phyloP scores from a whole-genome alignment of 495 filamentous ascomycete species.

The Trichoderma orchidacearum region DNA sequence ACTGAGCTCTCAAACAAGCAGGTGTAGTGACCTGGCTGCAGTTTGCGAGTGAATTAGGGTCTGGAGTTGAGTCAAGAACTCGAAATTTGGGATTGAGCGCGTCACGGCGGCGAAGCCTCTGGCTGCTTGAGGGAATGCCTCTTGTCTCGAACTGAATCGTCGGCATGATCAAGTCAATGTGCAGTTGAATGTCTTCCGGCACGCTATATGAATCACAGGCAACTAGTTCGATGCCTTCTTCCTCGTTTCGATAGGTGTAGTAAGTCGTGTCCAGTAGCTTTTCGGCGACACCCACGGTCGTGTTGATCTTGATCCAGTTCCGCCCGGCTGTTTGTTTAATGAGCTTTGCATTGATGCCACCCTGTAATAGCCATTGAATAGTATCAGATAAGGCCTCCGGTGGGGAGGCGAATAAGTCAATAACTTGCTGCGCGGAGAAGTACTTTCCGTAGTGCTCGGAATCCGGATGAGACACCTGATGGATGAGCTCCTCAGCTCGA shows the following conservation, averaged over 20 bases:
- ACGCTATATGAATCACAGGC: slow-evolving; percentile 28
- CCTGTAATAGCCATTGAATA: slow-evolving; percentile 27
- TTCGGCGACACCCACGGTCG: slow-evolving; percentile 36
- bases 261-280: slow-evolving; percentile 40
- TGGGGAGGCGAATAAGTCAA: slow-evolving; percentile 6
- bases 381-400: slow-evolving; percentile 6
- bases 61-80: neutral
- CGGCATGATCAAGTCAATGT: slow-evolving; percentile 15
- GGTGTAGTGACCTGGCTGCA: slow-evolving; percentile 17
- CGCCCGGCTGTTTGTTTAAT: slow-evolving; percentile 33
- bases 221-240: slow-evolving; percentile 26
- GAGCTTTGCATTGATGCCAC: slow-evolving; percentile 32
- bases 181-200: slow-evolving; percentile 7
- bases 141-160: slow-evolving; percentile 15
- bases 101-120: neutral
- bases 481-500: slow-evolving; percentile 13
- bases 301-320: slow-evolving; percentile 36
- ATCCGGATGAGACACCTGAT: slow-evolving; percentile 14
- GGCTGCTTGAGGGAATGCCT: neutral
- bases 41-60: slow-evolving; percentile 9
- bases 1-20: slow-evolving; percentile 19
- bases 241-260: slow-evolving; percentile 33
- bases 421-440: slow-evolving; percentile 10
- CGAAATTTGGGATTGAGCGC: neutral
- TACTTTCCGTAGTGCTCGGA: slow-evolving; percentile 6